phyloP scores from a whole-genome alignment of 192 early-diverging fungal genomes.

The Gonapodya sp. region DNA sequence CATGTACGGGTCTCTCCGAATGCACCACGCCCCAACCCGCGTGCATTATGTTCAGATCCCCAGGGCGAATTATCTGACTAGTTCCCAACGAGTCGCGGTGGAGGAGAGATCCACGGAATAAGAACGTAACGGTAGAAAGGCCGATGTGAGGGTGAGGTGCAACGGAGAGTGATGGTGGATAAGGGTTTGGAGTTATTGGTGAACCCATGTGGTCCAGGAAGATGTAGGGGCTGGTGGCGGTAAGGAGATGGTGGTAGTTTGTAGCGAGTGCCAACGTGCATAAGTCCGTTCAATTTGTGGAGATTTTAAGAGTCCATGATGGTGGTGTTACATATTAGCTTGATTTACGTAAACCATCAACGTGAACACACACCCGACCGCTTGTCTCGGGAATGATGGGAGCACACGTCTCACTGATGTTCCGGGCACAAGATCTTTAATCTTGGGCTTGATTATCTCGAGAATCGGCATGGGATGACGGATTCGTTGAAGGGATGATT shows the following conservation, averaged over 20 bases:
- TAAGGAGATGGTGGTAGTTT: too few species aligned
- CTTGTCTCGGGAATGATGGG: background rate
- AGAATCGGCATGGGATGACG: background rate
- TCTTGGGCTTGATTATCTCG: background rate
- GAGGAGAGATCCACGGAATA: background rate
- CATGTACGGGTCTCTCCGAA: background rate
- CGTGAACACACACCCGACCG: background rate
- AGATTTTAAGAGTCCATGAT: too few species aligned
- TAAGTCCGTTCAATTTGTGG: too few species aligned
- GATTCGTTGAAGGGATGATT: too few species aligned
- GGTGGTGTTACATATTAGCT: too few species aligned
- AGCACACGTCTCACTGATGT: background rate
- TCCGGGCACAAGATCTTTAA: background rate
- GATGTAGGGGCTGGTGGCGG: background rate
- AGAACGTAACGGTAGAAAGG: background rate
- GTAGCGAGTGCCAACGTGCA: too few species aligned
- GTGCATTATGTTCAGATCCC: background rate
- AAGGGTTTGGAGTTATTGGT: background rate
- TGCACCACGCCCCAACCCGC: slow-evolving; percentile 1
- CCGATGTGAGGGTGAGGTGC: slow-evolving; percentile 9
- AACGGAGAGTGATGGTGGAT: background rate
- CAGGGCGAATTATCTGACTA: background rate
- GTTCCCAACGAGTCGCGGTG: slow-evolving; percentile 9
- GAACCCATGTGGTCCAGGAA: slow-evolving; percentile 5
- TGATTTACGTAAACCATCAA: too few species aligned